phyloP scores from a whole-genome alignment of 2,329 filamentous ascomycete genomes.

The Gnomoniopsis smithogilvyi region DNA sequence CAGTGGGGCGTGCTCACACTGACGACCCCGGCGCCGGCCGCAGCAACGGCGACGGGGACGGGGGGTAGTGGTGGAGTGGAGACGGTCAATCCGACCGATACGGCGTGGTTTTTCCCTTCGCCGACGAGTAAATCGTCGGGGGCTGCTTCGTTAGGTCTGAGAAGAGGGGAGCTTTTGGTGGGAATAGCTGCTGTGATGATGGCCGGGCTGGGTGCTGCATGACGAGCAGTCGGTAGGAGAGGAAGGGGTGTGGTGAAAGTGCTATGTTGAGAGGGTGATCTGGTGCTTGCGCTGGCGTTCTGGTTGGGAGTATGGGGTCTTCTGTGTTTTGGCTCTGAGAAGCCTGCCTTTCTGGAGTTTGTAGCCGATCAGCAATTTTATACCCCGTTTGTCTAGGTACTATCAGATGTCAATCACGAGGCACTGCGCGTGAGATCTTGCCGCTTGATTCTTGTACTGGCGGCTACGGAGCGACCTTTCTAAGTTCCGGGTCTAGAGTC shows the following conservation, averaged over 20 bases:
- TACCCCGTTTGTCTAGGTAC: too few relatives aligned
- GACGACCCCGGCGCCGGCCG: conserved; percentile 32
- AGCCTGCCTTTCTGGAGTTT: not conserved
- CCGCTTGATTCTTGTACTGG: too few relatives aligned
- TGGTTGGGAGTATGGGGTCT: too few relatives aligned
- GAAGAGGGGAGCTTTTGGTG: not conserved
- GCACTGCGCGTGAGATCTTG: too few relatives aligned
- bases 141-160: not conserved
- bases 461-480: too few relatives aligned
- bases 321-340: too few relatives aligned
- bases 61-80: conserved; percentile 13
- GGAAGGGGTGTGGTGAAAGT: too few relatives aligned
- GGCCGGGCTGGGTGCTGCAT: not conserved
- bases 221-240: too few relatives aligned
- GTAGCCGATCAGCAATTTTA: too few relatives aligned
- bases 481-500: too few relatives aligned
- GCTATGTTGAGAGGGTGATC: not conserved
- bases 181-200: not conserved
- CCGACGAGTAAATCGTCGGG: conserved; percentile 14
- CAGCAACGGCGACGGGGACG: conserved; percentile 18
- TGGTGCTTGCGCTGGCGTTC: conserved; percentile 1
- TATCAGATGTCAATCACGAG: too few relatives aligned
- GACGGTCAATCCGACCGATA: conserved; percentile 10
- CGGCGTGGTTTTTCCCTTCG: conserved; percentile 17
- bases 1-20: conserved; percentile 43